Evolutionary conservation across 371 early-diverging fungal genomes (phyloP).

Genomic region (Rhizopus delemar): DNA sequence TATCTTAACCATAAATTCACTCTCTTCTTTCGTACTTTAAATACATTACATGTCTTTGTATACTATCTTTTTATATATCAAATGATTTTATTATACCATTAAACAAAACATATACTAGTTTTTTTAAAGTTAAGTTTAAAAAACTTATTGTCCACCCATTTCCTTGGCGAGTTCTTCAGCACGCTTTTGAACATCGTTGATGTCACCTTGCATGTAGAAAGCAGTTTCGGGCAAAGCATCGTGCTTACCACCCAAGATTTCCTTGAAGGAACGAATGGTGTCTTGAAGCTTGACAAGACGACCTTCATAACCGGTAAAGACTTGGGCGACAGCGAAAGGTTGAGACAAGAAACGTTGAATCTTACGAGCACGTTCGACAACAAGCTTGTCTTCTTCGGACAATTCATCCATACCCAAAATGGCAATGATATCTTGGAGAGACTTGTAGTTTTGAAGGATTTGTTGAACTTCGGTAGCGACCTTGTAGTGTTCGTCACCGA

Average conservation of each 20-base stretch:
- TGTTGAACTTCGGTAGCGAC: constrained; percentile 94
- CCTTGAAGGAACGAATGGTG: constrained; percentile 94
- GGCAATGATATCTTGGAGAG: constrained; percentile 97
- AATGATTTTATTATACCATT: constrained; percentile 2
- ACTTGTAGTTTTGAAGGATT: constrained; percentile 96
- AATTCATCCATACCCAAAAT: constrained; percentile 98
- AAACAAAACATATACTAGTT: constrained; percentile 5
- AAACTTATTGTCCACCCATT: constrained; percentile 23
- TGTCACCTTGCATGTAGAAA: constrained; percentile 95
- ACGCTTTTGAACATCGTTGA: constrained; percentile 89
- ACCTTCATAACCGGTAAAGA: constrained; percentile 98
- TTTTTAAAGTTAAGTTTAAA: constrained; percentile 7
- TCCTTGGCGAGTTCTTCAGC: constrained; percentile 84
- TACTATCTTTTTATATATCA: no score
- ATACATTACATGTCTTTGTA: no score
- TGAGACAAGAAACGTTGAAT: constrained; percentile 98
- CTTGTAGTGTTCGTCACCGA: constrained; percentile 94
- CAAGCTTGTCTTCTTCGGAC: constrained; percentile 97
- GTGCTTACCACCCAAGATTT: constrained; percentile 93
- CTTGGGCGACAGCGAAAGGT: constrained; percentile 95
- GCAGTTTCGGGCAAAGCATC: constrained; percentile 91
- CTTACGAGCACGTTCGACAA: constrained; percentile 95
- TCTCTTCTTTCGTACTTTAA: no score
- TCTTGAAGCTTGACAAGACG: constrained; percentile 92
- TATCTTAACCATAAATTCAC: no score